Percentiles rank a stretch among this genome's conserved stretches.
These are phyloP conservation scores for Entomortierella parvispora DNA, from an alignment of 192 early-diverging fungal species.

Conservation along the genomic window DNA sequence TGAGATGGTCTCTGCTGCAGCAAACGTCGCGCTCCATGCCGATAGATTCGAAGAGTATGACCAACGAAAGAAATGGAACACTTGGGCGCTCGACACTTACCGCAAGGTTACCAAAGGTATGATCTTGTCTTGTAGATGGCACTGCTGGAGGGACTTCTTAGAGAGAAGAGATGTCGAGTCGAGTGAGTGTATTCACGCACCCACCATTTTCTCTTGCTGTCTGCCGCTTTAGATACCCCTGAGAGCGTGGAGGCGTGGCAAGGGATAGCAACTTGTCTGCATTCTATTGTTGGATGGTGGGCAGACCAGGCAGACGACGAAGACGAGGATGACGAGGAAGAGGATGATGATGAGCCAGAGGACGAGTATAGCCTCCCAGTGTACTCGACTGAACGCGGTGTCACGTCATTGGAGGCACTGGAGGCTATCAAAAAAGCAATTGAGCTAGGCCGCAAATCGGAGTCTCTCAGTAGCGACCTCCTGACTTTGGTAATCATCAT, in stretches of 20 bases:
- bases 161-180: neutral
- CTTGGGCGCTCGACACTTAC: slow-evolving; percentile 42
- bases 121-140: neutral
- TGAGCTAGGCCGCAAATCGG: slow-evolving; percentile 26
- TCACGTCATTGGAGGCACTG: slow-evolving; percentile 35
- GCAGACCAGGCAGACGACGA: slow-evolving; percentile 47
- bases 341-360: slow-evolving; percentile 43
- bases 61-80: slow-evolving; percentile 41
- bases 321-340: slow-evolving; percentile 22
- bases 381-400: slow-evolving; percentile 35
- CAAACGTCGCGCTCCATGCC: slow-evolving; percentile 44
- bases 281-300: slow-evolving; percentile 54
- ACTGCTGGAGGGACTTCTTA: too few relatives aligned
- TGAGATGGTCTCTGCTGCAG: slow-evolving; percentile 39
- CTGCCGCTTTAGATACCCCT: slow-evolving; percentile 19
- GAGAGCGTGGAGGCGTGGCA: slow-evolving; percentile 48
- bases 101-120: slow-evolving; percentile 30
- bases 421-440: slow-evolving; percentile 44
- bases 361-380: slow-evolving; percentile 48
- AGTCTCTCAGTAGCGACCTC: slow-evolving; percentile 35
- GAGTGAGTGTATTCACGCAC: neutral
- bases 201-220: neutral
- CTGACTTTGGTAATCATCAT: slow-evolving; percentile 33
- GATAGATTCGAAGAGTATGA: slow-evolving; percentile 50
- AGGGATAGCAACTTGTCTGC: slow-evolving; percentile 45